Conservation (phyloP, 352 stramenopile genomes). For the Thraustotheca clavata region DNA sequence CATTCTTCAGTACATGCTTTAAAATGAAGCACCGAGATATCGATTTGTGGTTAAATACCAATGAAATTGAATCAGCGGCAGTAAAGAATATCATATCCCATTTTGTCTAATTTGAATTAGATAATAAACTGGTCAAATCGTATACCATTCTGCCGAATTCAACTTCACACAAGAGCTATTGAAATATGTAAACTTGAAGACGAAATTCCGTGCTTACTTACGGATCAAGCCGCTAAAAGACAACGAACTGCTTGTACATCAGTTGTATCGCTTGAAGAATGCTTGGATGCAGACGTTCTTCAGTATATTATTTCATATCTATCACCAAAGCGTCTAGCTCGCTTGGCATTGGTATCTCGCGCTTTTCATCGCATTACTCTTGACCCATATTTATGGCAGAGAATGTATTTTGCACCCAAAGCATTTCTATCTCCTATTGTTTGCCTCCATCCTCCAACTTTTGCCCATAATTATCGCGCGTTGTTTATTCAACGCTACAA, state of each 20-base stretch:
- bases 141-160: neutral
- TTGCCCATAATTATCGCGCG: constrained; percentile 4
- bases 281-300: constrained; percentile 10
- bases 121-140: neutral
- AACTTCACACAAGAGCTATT: neutral
- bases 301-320: constrained; percentile 12
- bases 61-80: neutral
- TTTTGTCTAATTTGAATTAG: no score
- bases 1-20: neutral
- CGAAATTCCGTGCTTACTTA: neutral
- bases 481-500: neutral
- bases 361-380: neutral
- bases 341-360: constrained; percentile 2
- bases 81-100: neutral
- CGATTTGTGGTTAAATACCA: neutral
- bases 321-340: constrained; percentile 5
- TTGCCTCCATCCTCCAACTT: neutral
- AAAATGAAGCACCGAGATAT: neutral
- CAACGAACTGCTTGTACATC: neutral
- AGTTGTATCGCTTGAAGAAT: neutral
- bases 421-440: neutral
- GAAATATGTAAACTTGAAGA: neutral
- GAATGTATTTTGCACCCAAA: neutral
- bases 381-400: constrained; percentile 7
- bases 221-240: neutral